Evolutionary conservation across 768 basidiomycete species (phyloP), one percentile per base, ranked within the genome.

Genomic region (Suillus plorans): DNA sequence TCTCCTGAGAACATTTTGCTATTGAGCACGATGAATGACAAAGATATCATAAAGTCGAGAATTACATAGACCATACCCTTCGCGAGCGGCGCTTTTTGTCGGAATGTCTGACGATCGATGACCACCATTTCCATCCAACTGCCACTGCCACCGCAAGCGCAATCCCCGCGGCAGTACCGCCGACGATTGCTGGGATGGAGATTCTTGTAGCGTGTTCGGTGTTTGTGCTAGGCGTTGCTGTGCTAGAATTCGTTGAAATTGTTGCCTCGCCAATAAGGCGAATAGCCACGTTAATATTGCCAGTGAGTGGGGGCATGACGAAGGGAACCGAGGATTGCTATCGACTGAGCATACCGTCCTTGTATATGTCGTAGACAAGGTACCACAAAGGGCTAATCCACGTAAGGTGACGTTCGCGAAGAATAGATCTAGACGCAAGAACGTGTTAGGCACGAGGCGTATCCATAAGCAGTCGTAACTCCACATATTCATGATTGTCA

Each of bases 151-250:
- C 63, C 6, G 84, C 85, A 13, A 88, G 74, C 9, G 80, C 60
- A 37, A 80, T 77, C 25, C 87, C 87, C 0, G 77, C 86, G 3
- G 71, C 77, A 0, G 79, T 74, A 10, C 86, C 86, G 7, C 85
- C 85, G 7, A 76, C 82, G 65, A 88, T 83, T 13, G 84, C 81
- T 13, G 71, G 81, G 12, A 86, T 70, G 9, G 86, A 86, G 8
- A 86, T 66, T 42, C 68, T 10, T 57, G 44, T 3, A 22, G 53
- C 25, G 20, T 44, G 28, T 14, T 50, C 22, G 31, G 37, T 7
- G 13, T 4, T 37, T 56, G 36, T n/a, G 5, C 36, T 37, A n/a
- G 13, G 13, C 8, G 25, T 18, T 28, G 18, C 39, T 59, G 57
- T 28, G 37, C 37, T 58, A 10, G 39, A 42, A 18, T 28, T 25